phyloP scores from a whole-genome alignment of 2,329 filamentous ascomycete species.

The Fusarium sarcochroum region DNA sequence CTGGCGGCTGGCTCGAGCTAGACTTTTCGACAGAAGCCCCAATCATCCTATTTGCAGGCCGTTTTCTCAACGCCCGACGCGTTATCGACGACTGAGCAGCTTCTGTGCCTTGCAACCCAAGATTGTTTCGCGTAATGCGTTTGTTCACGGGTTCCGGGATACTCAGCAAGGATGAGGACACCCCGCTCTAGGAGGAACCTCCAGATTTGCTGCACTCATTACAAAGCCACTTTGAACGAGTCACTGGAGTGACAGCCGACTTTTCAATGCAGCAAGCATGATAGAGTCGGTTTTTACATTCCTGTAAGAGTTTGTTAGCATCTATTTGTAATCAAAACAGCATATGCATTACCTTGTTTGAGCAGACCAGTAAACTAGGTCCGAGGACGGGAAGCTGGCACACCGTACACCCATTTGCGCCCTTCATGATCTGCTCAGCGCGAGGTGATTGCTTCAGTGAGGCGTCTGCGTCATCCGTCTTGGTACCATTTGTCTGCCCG shows the following conservation, averaged over 20 bases:
- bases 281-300: conserved; percentile 61
- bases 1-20: conserved; percentile 3
- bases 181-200: conserved; percentile 48
- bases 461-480: conserved; percentile 33
- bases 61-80: conserved; percentile 18
- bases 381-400: conserved; percentile 65
- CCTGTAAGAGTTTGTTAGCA: conserved; percentile 51
- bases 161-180: conserved; percentile 28
- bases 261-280: conserved; percentile 63
- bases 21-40: neutral
- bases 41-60: neutral
- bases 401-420: conserved; percentile 61
- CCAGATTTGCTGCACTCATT: conserved; percentile 55
- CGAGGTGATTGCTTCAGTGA: conserved; percentile 50
- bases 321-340: neutral
- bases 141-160: conserved; percentile 1
- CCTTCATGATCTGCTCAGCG: conserved; percentile 57
- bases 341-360: conserved; percentile 61
- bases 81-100: conserved; percentile 7
- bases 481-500: conserved; percentile 25
- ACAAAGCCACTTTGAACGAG: conserved; percentile 59
- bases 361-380: conserved; percentile 63
- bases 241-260: conserved; percentile 55
- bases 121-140: conserved; percentile 1
- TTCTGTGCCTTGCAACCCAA: conserved; percentile 12